Evolutionary conservation across 164 flowering plant species (phyloP), one percentile per base, ranked within the genome.

Genomic region (Chimonanthus praecox): DNA sequence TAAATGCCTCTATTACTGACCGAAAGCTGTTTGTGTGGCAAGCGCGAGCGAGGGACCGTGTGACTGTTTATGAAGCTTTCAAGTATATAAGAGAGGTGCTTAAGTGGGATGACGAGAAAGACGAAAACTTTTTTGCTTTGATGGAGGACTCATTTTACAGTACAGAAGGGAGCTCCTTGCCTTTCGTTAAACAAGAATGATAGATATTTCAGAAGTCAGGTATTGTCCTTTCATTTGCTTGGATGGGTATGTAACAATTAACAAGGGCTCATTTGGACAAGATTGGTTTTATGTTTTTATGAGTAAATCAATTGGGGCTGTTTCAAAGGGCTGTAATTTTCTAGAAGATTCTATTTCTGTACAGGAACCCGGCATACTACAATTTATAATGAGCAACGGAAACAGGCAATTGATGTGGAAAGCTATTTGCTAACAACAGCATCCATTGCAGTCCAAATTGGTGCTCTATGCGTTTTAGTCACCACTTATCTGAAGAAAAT

Each of bases 71-170:
- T 66, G 98, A 94, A 80, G 90, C 92, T 6, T 96, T 96, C 77
- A 96, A 91, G 83, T 96, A 91, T 61, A 82, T 88, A 76, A 85
- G 96, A 72, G 97, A 96, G 82, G 92, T 96, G 64, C 85, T 94
- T 51, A 92, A 88, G 77, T 96, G 99, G 99, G 98, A 94, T 44
- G 98, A 96, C 3, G 97, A 94, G 82, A 94, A 83, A 75, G 98
- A 92, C 16, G 96, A 87, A 11, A 84, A 78, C 77, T 87, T 80
- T 71, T 87, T 80, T 66, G 88, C 73, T 44, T 86, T 73, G 0
- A 81, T 67, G 0, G 99, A 90, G 75, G 99, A 96, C 76, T 96
- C 99, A 6, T 90, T 89, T 73, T 95, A 89, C 76, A 92, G 98
- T 72, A 95, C 99, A 2, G 99, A 95, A 58, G 72, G 87, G 76